Conservation (phyloP, 768 basidiomycete genomes). For the Pisolithus tinctorius region DNA sequence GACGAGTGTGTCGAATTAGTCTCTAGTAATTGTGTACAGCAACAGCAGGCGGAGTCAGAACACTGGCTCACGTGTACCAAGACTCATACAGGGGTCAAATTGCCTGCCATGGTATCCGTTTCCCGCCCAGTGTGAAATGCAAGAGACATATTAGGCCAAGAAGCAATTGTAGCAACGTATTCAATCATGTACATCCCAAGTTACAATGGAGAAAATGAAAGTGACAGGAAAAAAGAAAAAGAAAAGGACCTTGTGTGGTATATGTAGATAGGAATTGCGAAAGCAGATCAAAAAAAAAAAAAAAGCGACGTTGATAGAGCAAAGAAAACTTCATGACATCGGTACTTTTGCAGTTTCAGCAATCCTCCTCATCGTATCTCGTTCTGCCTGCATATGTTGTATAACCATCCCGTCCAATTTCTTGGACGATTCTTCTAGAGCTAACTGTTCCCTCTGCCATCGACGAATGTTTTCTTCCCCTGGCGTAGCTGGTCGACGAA, state of each 20-base stretch:
- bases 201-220: constrained; percentile 17
- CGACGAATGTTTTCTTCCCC: constrained; percentile 18
- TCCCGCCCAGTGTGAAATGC: neutral
- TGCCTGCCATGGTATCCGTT: neutral
- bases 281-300: constrained; percentile 1
- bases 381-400: constrained; percentile 80
- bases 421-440: constrained; percentile 50
- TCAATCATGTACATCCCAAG: constrained; percentile 16
- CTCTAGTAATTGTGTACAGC: constrained; percentile 1
- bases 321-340: constrained; percentile 14
- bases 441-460: constrained; percentile 27
- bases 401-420: constrained; percentile 74
- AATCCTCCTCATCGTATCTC: constrained; percentile 72
- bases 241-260: neutral
- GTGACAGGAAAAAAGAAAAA: neutral
- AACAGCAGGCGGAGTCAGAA: constrained; percentile 29
- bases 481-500: constrained; percentile 11
- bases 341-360: constrained; percentile 40
- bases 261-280: neutral
- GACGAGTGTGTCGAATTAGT: constrained; percentile 1
- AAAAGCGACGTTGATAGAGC: constrained; percentile 10
- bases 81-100: neutral
- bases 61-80: neutral
- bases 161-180: constrained; percentile 3
- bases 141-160: constrained; percentile 7